Conservation (phyloP, 2,329 filamentous ascomycete species). For the Nothopassalora personata region DNA sequence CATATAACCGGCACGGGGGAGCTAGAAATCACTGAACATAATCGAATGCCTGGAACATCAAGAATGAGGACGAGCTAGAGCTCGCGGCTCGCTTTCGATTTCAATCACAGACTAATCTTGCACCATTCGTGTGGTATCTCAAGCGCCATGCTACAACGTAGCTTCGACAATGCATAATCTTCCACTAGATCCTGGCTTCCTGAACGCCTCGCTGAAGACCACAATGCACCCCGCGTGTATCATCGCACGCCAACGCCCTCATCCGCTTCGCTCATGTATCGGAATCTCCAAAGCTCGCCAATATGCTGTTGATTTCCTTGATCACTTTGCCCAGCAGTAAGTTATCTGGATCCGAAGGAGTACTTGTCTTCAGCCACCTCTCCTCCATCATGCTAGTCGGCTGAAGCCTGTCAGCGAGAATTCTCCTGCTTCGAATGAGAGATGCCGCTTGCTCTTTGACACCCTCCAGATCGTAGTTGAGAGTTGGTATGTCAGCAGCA, state of each 20-base stretch:
- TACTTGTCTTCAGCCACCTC: slow-evolving; percentile 50
- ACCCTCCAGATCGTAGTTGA: slow-evolving; percentile 68
- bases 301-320: slow-evolving; percentile 56
- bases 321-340: slow-evolving; percentile 72
- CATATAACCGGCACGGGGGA: too few relatives aligned
- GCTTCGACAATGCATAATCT: not conserved
- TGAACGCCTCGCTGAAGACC: slow-evolving; percentile 1
- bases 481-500: slow-evolving; percentile 58
- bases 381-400: slow-evolving; percentile 68
- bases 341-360: slow-evolving; percentile 42
- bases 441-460: slow-evolving; percentile 80
- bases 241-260: not conserved
- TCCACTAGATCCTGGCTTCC: not conserved
- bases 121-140: not conserved
- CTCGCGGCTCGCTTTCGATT: not conserved
- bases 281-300: slow-evolving; percentile 36
- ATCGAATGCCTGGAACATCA: too few relatives aligned
- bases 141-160: not conserved
- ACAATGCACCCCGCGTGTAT: not conserved
- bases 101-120: not conserved
- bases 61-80: not conserved
- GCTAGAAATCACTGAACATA: too few relatives aligned
- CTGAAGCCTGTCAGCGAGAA: slow-evolving; percentile 67
- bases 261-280: not conserved
- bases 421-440: slow-evolving; percentile 58